phyloP scores from a whole-genome alignment of 2,329 filamentous ascomycete genomes.

The Fusarium sp. region DNA sequence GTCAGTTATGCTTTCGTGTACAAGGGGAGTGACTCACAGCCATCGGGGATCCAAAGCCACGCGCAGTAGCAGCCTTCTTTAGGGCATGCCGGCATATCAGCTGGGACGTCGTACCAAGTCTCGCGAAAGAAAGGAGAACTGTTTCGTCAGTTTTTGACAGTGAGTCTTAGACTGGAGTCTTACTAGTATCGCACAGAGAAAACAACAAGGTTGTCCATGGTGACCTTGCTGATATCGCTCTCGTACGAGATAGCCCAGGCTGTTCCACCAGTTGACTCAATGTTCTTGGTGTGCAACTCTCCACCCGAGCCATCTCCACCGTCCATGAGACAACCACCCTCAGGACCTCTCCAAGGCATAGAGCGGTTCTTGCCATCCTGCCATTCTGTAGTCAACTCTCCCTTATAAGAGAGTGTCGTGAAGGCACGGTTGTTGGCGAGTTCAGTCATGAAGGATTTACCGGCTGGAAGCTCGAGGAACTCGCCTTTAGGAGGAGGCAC shows the following conservation, averaged over 20 bases:
- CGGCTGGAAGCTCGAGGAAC: constrained; percentile 57
- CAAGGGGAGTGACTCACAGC: constrained; percentile 24
- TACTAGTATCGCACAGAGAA: constrained; percentile 57
- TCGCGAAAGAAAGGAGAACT: constrained; percentile 45
- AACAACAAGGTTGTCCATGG: constrained; percentile 61
- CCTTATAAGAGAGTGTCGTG: constrained; percentile 57
- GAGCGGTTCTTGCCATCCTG: constrained; percentile 57
- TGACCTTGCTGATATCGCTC: constrained; percentile 55
- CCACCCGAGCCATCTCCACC: constrained; percentile 51
- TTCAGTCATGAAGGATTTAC: constrained; percentile 58
- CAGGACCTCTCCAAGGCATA: constrained; percentile 55
- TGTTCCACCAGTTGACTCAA: constrained; percentile 55
- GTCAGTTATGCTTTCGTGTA: background rate
- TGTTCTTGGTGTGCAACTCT: constrained; percentile 57
- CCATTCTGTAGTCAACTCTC: constrained; percentile 52
- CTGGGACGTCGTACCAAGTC: constrained; percentile 43
- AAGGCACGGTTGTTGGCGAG: constrained; percentile 60
- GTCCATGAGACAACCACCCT: constrained; percentile 40
- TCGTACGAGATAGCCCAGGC: constrained; percentile 62
- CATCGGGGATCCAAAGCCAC: constrained; percentile 46
- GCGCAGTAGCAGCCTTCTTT: constrained; percentile 44
- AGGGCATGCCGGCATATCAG: constrained; percentile 42
- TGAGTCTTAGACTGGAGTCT: constrained; percentile 5
- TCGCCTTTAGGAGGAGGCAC: constrained; percentile 46
- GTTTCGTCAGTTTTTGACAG: background rate